Conservation (phyloP, 1,284 basidiomycete species). For the Malassezia brasiliensis region DNA sequence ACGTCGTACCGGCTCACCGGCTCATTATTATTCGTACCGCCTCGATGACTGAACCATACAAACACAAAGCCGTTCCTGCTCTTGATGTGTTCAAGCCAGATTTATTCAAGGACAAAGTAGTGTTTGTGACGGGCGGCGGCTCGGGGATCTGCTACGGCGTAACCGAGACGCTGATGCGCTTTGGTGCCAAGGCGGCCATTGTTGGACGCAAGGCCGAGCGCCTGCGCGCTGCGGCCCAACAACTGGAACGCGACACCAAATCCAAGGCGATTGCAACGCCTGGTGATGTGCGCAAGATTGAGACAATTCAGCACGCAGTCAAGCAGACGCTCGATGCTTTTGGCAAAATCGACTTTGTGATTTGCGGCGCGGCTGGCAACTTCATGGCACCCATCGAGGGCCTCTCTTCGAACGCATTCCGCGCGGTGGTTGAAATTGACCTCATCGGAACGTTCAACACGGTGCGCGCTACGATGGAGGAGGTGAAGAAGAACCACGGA, state of each 20-base stretch:
- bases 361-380: constrained; percentile 62
- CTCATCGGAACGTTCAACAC: constrained; percentile 87
- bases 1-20: neutral
- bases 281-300: constrained; percentile 73
- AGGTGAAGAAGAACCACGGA: constrained; percentile 52
- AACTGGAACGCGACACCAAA: constrained; percentile 64
- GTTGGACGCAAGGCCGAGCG: constrained; percentile 78
- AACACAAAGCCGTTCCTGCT: constrained; percentile 15
- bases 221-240: constrained; percentile 61
- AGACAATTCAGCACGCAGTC: constrained; percentile 66
- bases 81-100: constrained; percentile 58
- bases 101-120: constrained; percentile 81
- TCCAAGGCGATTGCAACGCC: constrained; percentile 61
- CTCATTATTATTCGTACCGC: neutral
- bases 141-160: constrained; percentile 79
- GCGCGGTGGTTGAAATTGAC: constrained; percentile 87
- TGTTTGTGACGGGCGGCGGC: constrained; percentile 65
- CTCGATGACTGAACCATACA: constrained; percentile 2
- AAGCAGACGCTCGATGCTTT: constrained; percentile 63
- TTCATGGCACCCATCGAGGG: constrained; percentile 44
- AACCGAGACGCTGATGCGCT: constrained; percentile 63
- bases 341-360: constrained; percentile 86
- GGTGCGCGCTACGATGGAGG: constrained; percentile 51
- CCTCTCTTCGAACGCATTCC: constrained; percentile 55
- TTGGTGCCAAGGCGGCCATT: constrained; percentile 72